Percentiles rank a stretch among this genome's conserved stretches.
Conservation (phyloP, 345 rosid species). For the Conringia planisiliqua region DNA sequence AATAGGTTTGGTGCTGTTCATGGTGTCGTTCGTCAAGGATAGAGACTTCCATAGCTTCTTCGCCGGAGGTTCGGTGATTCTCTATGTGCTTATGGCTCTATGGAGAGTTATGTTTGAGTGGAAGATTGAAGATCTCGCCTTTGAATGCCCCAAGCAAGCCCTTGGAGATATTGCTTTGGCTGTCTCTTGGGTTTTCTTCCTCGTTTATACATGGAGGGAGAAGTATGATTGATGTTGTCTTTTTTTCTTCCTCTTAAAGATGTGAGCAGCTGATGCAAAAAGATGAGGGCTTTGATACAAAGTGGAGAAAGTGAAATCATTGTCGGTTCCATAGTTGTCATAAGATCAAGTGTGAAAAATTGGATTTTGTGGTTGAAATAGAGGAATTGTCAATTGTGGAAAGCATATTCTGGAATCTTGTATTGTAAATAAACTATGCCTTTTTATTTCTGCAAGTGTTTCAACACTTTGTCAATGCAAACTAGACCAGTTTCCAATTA, state of each 20-base stretch:
- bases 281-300: not conserved
- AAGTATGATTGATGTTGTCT: conserved; percentile 62
- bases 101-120: conserved; percentile 79
- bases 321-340: conserved; percentile 13
- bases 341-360: conserved; percentile 11
- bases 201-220: conserved; percentile 89
- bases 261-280: not conserved
- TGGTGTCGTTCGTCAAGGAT: conserved; percentile 86
- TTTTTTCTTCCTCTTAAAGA: no score
- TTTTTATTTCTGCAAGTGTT: not conserved
- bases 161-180: conserved; percentile 70
- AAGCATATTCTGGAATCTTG: not conserved
- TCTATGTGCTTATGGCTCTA: conserved; percentile 63
- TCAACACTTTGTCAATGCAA: conserved; percentile 1
- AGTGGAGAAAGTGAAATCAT: conserved; percentile 1
- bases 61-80: conserved; percentile 71
- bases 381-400: not conserved
- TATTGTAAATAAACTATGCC: conserved; percentile 9
- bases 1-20: conserved; percentile 64
- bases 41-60: conserved; percentile 77
- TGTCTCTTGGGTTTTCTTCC: conserved; percentile 77
- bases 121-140: conserved; percentile 64
- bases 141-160: conserved; percentile 64
- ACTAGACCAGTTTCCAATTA: conserved; percentile 29
- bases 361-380: not conserved